Conservation (phyloP, 106 monocot species). For the Hemerocallis citrina region DNA sequence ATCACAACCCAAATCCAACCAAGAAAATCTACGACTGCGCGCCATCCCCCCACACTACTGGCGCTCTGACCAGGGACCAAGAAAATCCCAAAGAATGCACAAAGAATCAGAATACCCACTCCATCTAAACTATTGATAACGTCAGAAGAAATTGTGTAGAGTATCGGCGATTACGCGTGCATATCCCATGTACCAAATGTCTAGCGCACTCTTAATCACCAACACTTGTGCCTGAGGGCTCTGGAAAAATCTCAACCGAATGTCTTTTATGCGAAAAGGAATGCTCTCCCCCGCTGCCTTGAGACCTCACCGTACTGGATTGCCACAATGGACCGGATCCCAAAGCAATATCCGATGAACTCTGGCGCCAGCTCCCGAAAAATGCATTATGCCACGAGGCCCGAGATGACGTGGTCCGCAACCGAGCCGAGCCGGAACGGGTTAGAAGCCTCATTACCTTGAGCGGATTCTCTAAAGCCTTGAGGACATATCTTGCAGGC, state of each 20-base stretch:
- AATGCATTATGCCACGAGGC: slow-evolving; percentile 53
- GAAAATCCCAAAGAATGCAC: no score
- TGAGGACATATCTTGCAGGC: slow-evolving; percentile 34
- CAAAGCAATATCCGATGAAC: slow-evolving; percentile 24
- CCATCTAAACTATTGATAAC: no score
- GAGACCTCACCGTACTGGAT: slow-evolving; percentile 20
- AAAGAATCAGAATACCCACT: no score
- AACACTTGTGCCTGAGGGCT: slow-evolving; percentile 11
- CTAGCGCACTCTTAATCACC: no score
- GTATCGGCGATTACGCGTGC: no score
- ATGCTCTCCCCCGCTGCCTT: slow-evolving; percentile 33
- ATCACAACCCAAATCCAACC: no score
- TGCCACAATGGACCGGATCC: slow-evolving; percentile 13
- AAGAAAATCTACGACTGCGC: no score
- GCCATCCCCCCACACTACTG: no score
- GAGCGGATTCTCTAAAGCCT: slow-evolving; percentile 57
- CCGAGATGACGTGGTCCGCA: slow-evolving; percentile 37
- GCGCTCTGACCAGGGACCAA: no score
- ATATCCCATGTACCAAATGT: no score
- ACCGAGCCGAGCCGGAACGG: slow-evolving; percentile 14
- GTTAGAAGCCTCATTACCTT: slow-evolving; percentile 40
- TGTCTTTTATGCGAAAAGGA: slow-evolving; percentile 34
- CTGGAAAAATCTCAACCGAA: slow-evolving; percentile 45
- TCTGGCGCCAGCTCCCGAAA: slow-evolving; percentile 38
- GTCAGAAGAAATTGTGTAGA: no score